These are phyloP conservation scores for Claviceps lovelessii DNA, from an alignment of 2,329 filamentous ascomycete species.

Conservation along the genomic window DNA sequence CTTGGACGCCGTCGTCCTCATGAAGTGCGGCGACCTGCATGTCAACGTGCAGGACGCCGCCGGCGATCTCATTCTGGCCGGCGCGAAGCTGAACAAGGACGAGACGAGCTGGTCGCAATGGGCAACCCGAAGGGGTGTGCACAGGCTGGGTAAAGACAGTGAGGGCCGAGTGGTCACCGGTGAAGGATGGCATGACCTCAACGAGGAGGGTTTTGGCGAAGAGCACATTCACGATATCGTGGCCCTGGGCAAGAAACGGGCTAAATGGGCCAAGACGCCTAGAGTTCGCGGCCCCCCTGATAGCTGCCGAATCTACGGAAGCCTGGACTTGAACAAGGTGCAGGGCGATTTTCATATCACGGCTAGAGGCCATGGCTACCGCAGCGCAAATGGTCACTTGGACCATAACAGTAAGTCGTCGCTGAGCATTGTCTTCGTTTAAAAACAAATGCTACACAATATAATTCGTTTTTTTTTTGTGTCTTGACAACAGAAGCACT, in stretches of 20 bases:
- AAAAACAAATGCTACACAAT: too few species aligned
- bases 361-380: constrained; percentile 87
- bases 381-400: constrained; percentile 61
- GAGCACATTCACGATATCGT: constrained; percentile 89
- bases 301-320: constrained; percentile 81
- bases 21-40: constrained; percentile 80
- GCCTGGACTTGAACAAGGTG: constrained; percentile 84
- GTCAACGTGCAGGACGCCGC: constrained; percentile 94
- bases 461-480: too few species aligned
- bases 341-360: constrained; percentile 98
- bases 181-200: constrained; percentile 38
- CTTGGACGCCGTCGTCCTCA: constrained; percentile 79
- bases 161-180: constrained; percentile 41
- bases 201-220: constrained; percentile 58
- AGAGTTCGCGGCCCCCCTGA: constrained; percentile 45
- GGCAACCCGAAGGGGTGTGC: constrained; percentile 55
- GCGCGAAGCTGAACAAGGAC: constrained; percentile 57
- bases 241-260: constrained; percentile 46
- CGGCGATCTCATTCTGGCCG: constrained; percentile 81
- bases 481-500: background rate
- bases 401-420: constrained; percentile 57
- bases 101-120: constrained; percentile 70
- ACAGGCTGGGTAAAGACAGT: constrained; percentile 41
- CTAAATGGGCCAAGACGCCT: constrained; percentile 65
- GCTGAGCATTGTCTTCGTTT: background rate